Evolutionary conservation across 371 early-diverging fungal genomes (phyloP).

Genomic region (Rhizoclosmatium hyalinum): DNA sequence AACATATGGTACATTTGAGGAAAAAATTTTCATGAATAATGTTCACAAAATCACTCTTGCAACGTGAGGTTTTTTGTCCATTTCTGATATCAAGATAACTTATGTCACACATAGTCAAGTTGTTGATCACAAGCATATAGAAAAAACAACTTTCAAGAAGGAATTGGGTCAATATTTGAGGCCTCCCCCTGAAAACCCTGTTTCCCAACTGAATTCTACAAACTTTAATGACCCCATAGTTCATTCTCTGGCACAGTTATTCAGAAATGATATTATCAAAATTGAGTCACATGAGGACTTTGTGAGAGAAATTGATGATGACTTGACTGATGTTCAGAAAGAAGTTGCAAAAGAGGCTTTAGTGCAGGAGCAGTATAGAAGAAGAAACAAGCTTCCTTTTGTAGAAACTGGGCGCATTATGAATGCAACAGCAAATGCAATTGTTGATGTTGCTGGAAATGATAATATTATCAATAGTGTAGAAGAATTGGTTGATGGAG

Average conservation of each 20-base stretch:
- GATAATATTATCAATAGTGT: background rate
- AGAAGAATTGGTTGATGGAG: background rate
- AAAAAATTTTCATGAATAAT: slow-evolving; percentile 58
- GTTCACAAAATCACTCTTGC: slow-evolving; percentile 61
- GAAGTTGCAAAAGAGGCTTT: slow-evolving; percentile 11
- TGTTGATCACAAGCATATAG: slow-evolving; percentile 66
- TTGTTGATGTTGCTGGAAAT: background rate
- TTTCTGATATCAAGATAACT: no score
- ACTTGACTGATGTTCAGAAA: slow-evolving; percentile 35
- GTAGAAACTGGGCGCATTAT: background rate
- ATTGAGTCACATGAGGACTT: slow-evolving; percentile 26
- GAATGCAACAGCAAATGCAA: background rate
- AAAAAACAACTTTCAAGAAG: slow-evolving; percentile 42
- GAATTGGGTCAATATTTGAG: slow-evolving; percentile 60
- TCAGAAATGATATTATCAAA: slow-evolving; percentile 12
- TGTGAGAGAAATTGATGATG: slow-evolving; percentile 33
- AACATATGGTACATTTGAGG: slow-evolving; percentile 65
- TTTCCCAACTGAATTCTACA: slow-evolving; percentile 6
- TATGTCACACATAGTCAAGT: slow-evolving; percentile 31
- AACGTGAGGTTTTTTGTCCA: slow-evolving; percentile 49
- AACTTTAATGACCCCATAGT: slow-evolving; percentile 19
- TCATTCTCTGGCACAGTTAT: background rate
- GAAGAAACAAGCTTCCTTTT: slow-evolving; percentile 20
- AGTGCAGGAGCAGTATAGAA: slow-evolving; percentile 20
- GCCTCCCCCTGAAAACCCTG: slow-evolving; percentile 40